These are phyloP conservation scores for Arabidopsis lyrata DNA, from an alignment of 441 rosid genomes.

Conservation along the genomic window DNA sequence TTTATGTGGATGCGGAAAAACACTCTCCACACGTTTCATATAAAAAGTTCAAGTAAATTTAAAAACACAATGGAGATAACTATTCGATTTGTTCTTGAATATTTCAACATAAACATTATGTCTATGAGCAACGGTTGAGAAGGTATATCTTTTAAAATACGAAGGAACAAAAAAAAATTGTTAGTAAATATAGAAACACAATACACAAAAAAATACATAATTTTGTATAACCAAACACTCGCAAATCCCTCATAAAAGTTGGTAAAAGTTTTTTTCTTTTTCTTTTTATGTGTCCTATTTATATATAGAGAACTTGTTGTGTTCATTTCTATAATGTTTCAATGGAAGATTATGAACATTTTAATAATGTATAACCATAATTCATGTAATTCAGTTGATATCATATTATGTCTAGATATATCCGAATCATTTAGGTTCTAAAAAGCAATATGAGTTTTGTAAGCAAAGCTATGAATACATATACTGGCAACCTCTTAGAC, in stretches of 20 bases:
- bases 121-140: not conserved
- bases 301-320: not conserved
- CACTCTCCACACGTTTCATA: slow-evolving; percentile 37
- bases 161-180: too few species aligned
- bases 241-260: not conserved
- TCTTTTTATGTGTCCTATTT: not conserved
- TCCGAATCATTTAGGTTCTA: not conserved
- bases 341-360: not conserved
- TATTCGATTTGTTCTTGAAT: slow-evolving; percentile 6
- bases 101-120: not conserved
- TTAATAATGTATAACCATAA: not conserved
- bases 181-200: too few species aligned
- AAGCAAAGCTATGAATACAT: not conserved
- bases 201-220: too few species aligned
- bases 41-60: not conserved
- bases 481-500: not conserved
- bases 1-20: slow-evolving; percentile 37
- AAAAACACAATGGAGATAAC: not conserved
- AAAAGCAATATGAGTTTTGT: not conserved
- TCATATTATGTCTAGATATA: not conserved
- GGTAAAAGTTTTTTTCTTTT: not conserved
- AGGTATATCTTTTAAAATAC: too few species aligned
- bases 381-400: not conserved
- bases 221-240: too few species aligned
- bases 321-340: not conserved